Conservation (phyloP, 2,329 filamentous ascomycete genomes). For the Diplodia intermedia region DNA sequence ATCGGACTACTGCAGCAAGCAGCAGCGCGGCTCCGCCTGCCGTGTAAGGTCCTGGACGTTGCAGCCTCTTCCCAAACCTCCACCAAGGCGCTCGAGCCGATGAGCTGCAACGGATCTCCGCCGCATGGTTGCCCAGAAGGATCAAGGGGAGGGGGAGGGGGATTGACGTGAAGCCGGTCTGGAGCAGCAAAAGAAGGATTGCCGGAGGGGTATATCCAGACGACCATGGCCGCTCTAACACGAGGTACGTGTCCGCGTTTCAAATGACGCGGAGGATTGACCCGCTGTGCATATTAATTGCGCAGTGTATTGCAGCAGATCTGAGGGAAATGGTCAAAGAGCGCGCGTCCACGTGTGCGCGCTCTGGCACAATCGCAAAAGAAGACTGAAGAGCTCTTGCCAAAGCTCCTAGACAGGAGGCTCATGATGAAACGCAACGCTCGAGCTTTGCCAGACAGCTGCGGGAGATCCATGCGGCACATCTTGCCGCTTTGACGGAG, state of each 20-base stretch:
- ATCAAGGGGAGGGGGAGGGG: not conserved
- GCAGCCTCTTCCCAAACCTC: not conserved
- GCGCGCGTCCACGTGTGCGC: not conserved
- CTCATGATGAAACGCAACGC: conserved; percentile 24
- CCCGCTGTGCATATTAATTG: conserved; percentile 27
- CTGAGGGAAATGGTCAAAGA: conserved; percentile 12
- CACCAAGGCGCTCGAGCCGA: not conserved
- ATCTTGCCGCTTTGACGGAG: conserved; percentile 14
- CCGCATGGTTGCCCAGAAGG: not conserved
- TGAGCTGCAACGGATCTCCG: not conserved
- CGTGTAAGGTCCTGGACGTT: not conserved
- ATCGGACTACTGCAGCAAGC: conserved; percentile 9
- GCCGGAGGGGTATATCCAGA: conserved; percentile 9
- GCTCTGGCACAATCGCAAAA: not conserved
- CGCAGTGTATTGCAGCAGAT: conserved; percentile 26
- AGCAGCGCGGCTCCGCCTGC: conserved; percentile 19
- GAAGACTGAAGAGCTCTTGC: not conserved
- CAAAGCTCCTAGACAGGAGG: conserved; percentile 26
- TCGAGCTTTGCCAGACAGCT: conserved; percentile 21
- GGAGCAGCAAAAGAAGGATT: conserved; percentile 26
- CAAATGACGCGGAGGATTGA: conserved; percentile 28
- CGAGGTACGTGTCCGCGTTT: conserved; percentile 26
- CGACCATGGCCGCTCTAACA: conserved; percentile 2
- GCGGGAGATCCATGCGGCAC: conserved; percentile 25
- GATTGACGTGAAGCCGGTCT: conserved; percentile 14